Conservation (phyloP, 495 filamentous ascomycete genomes). For the Endocarpon pusillum region DNA sequence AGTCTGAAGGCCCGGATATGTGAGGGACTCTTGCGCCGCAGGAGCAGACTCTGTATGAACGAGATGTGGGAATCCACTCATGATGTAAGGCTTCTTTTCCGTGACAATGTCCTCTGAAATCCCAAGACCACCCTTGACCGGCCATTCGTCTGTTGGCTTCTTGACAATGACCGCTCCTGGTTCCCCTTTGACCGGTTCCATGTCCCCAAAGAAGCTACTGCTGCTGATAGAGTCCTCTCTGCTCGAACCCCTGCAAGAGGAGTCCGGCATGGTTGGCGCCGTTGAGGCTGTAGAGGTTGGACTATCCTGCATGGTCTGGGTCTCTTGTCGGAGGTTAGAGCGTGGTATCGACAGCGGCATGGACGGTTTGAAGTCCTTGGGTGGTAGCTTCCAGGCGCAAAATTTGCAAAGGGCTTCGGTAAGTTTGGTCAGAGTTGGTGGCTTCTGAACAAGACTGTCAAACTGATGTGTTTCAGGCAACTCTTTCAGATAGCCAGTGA, state of each 20-base stretch:
- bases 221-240: conserved; percentile 75
- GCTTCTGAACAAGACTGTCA: conserved; percentile 86
- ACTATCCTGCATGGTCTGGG: conserved; percentile 52
- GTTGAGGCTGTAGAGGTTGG: conserved; percentile 69
- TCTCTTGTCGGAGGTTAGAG: conserved; percentile 44
- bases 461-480: conserved; percentile 88
- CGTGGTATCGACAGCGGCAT: conserved; percentile 37
- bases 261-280: conserved; percentile 38
- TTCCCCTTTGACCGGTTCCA: conserved; percentile 61
- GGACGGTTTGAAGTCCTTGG: conserved; percentile 28
- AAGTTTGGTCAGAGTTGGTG: conserved; percentile 74
- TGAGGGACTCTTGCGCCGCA: conserved; percentile 33
- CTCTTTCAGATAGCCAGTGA: conserved; percentile 96
- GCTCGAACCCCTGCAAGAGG: conserved; percentile 60
- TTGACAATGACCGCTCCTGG: conserved; percentile 61
- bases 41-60: conserved; percentile 54
- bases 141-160: conserved; percentile 55
- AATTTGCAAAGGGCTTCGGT: conserved; percentile 69
- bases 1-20: conserved; percentile 14
- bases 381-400: conserved; percentile 83
- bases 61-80: conserved; percentile 27
- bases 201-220: conserved; percentile 71
- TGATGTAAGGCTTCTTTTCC: conserved; percentile 14
- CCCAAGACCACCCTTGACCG: conserved; percentile 46
- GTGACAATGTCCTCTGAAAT: conserved; percentile 36